These are phyloP conservation scores for Guadua angustifolia DNA, from an alignment of 176 grass and related monocot species.

Conservation along the genomic window DNA sequence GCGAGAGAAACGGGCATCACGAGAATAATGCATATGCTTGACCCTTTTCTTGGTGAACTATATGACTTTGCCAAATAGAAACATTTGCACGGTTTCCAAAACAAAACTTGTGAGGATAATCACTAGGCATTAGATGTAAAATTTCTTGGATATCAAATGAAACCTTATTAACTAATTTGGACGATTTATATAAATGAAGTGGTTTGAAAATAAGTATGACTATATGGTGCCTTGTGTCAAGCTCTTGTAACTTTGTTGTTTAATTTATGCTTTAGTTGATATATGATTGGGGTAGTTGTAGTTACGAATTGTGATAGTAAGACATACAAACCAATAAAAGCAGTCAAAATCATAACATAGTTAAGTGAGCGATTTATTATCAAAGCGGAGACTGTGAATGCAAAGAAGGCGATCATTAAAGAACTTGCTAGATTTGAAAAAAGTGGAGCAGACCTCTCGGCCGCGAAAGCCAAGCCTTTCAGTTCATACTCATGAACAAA, in stretches of 20 bases:
- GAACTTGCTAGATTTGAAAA: conserved; percentile 14
- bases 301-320: not conserved
- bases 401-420: not conserved
- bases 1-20: conserved; percentile 70
- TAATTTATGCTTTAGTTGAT: not conserved
- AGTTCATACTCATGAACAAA: conserved; percentile 75
- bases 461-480: conserved; percentile 77
- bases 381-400: not conserved
- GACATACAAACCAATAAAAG: not conserved
- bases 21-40: conserved; percentile 90
- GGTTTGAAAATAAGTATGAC: not conserved
- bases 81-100: conserved; percentile 64
- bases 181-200: conserved; percentile 20
- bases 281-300: no score
- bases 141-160: not conserved
- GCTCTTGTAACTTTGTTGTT: not conserved
- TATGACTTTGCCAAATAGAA: conserved; percentile 98
- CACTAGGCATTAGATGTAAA: not conserved
- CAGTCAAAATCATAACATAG: not conserved
- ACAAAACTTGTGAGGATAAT: conserved; percentile 34
- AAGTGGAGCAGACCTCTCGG: conserved; percentile 67
- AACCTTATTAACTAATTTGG: conserved; percentile 1
- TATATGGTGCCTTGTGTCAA: conserved; percentile 28
- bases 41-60: conserved; percentile 86
- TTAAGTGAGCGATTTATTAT: not conserved